phyloP scores from a whole-genome alignment of 2,329 filamentous ascomycete species.

The Scolecobasidium constrictum region DNA sequence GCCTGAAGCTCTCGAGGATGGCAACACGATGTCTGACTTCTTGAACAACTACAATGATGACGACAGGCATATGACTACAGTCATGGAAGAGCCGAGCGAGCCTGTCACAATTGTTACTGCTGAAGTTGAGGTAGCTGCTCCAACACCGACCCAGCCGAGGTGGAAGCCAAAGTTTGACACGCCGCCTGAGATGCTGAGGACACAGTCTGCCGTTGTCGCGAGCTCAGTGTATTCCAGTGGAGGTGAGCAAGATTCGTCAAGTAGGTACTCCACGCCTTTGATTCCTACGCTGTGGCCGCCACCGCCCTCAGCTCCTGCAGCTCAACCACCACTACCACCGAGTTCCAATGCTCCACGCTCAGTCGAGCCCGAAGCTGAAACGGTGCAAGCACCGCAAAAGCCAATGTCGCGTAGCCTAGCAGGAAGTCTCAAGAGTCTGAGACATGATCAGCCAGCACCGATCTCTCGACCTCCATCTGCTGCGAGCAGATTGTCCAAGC shows the following conservation, averaged over 20 bases:
- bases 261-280: slow-evolving; percentile 6
- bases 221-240: slow-evolving; percentile 6
- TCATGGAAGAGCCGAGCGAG: slow-evolving; percentile 3
- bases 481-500: too few species aligned
- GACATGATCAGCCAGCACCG: too few species aligned
- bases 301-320: not conserved
- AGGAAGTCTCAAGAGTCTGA: too few species aligned
- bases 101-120: slow-evolving; percentile 9
- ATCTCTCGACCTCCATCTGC: too few species aligned
- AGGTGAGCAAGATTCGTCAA: not conserved
- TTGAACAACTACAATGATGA: not conserved
- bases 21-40: not conserved
- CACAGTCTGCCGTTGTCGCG: slow-evolving; percentile 6
- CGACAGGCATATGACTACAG: not conserved
- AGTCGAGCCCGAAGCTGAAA: too few species aligned
- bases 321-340: too few species aligned
- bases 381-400: too few species aligned
- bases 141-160: slow-evolving; percentile 3
- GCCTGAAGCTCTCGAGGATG: not conserved
- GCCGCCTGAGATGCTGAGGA: not conserved
- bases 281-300: too few species aligned
- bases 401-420: too few species aligned
- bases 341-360: too few species aligned
- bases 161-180: slow-evolving; percentile 7
- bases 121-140: slow-evolving; percentile 9